Base-by-base conservation (phyloP, 75 land plant genomes). In the Cryptomeria japonica region DNA sequence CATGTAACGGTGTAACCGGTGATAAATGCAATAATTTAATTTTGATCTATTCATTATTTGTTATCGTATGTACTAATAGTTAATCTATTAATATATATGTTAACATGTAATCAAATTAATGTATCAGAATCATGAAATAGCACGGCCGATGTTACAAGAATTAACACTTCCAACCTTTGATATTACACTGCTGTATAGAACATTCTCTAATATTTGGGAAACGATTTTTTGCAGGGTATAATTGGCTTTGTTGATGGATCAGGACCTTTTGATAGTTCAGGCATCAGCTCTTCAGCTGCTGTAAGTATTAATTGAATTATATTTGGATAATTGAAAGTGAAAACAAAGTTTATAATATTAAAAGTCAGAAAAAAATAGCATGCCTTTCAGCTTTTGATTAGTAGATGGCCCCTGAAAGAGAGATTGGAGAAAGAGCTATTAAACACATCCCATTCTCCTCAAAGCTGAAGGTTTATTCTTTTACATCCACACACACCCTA, bases 281-380 rank as follows among this genome's bases (percentile, higher is more conserved):
- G 99, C 37, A 93, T 98, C 86, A 98, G 99, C 90, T 98, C 99
- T 68, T 98, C 99, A 85, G 99, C 99, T 90, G 99, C 99, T 83
- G 98, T 96, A 91, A 51, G 55, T 58, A 42, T 36, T 85, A 6
- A 25, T 25, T 55, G 86, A 37, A 18, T 18, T n/a, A 36, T 83
- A 38, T 64, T 22, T 64, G n/a, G 70, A 64, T 64, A 25, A 64
- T 2, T 73, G 82, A 83, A 87, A 49, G 18, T 86, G 31, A 38
- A 47, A 61, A 12, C 14, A 61, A 16, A 56, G 37, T 34, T 34
- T 31, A 32, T 34, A 73, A 34, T 73, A 73, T 11, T 34, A 32
- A 11, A 73, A 73, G 5, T 64, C 37, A 73, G 15, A 13, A 55
- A 86, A 46, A 32, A 3, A n/a, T 64, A 64, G 9, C 86, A 73